A percentile compares a stretch with the other conserved stretches of the same genome.
Evolutionary conservation across 2,329 filamentous ascomycete genomes (phyloP).

Genomic region (Epichloe typhina): DNA sequence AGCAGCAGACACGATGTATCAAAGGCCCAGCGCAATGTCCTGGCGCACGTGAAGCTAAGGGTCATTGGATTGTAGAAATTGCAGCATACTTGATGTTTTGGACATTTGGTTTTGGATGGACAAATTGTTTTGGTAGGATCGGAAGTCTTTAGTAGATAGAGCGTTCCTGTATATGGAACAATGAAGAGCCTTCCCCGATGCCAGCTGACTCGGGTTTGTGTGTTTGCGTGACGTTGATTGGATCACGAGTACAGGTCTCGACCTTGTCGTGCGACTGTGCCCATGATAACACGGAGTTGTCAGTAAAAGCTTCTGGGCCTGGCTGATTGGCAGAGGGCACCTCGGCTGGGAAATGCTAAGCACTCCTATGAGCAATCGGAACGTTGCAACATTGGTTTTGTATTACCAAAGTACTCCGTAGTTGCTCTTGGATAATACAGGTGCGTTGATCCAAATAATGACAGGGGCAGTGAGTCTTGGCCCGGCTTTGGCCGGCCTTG

Average conservation of each 20-base stretch:
- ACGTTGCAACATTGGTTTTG: too few species aligned
- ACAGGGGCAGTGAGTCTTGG: too few species aligned
- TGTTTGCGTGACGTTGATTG: neutral
- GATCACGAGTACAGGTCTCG: neutral
- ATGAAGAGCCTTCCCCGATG: conserved; percentile 17
- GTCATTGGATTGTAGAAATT: conserved; percentile 15
- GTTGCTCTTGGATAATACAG: too few species aligned
- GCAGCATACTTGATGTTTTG: conserved; percentile 6
- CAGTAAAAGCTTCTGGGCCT: accelerated
- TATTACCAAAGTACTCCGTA: too few species aligned
- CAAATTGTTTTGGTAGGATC: conserved; percentile 19
- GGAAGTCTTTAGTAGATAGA: conserved; percentile 29
- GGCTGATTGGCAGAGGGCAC: too few species aligned
- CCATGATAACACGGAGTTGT: too few species aligned
- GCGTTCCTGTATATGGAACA: conserved; percentile 29
- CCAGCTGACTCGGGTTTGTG: neutral
- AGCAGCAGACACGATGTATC: neutral
- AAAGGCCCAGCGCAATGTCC: conserved; percentile 5
- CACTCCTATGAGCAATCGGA: too few species aligned
- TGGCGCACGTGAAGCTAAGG: conserved; percentile 12
- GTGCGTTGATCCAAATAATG: too few species aligned
- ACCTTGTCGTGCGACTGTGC: too few species aligned
- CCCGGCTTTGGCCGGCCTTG: too few species aligned
- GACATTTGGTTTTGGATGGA: conserved; percentile 11
- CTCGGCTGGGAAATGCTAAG: too few species aligned